phyloP scores from a whole-genome alignment of 2,329 filamentous ascomycete species.

The Scolecobasidium constrictum region DNA sequence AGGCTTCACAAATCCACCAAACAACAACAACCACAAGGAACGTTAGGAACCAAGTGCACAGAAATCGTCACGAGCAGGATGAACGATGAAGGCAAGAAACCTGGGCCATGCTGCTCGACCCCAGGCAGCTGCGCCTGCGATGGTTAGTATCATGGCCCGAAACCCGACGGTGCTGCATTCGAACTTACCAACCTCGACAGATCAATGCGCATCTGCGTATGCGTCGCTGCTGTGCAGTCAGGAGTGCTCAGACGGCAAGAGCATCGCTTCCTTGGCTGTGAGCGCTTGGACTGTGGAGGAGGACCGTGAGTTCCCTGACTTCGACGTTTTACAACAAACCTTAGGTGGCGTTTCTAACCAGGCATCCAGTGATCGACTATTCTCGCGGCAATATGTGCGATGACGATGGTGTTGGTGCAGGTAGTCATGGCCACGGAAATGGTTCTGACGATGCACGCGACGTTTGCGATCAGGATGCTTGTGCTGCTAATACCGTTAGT shows the following conservation, averaged over 20 bases:
- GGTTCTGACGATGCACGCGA: not conserved
- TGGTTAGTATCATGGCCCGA: too few species aligned
- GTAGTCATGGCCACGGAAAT: not conserved
- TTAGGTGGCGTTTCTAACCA: not conserved
- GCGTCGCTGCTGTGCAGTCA: constrained; percentile 2
- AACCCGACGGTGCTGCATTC: too few species aligned
- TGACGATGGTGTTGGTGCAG: too few species aligned
- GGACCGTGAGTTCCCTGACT: not conserved
- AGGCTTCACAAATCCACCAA: too few species aligned
- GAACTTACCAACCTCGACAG: too few species aligned
- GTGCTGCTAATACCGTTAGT: not conserved
- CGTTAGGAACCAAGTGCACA: too few species aligned
- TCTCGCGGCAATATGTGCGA: not conserved
- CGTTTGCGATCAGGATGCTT: not conserved
- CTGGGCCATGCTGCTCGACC: too few species aligned
- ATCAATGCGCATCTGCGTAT: not conserved
- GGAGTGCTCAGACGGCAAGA: not conserved
- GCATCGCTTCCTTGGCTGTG: not conserved
- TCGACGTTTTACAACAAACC: not conserved
- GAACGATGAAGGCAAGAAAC: too few species aligned
- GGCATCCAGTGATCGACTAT: not conserved
- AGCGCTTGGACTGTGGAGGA: constrained; percentile 2
- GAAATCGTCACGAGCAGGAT: too few species aligned
- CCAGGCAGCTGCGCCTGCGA: too few species aligned
- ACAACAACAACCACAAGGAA: too few species aligned